Evolutionary conservation across 371 early-diverging fungal species (phyloP).

Genomic region (Mortierella sp.): DNA sequence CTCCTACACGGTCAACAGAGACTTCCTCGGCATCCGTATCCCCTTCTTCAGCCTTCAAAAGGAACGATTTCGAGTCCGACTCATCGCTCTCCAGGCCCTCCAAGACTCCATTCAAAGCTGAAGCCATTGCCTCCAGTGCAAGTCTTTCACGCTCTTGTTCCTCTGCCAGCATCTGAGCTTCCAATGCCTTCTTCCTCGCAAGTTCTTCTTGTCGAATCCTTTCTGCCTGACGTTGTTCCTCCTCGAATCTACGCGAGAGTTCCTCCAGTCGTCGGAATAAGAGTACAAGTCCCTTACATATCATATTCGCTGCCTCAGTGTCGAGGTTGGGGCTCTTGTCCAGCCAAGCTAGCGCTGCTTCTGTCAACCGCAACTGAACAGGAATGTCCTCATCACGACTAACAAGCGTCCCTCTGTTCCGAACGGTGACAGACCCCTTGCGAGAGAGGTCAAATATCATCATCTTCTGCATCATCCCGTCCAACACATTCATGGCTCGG

Average conservation of each 20-base stretch:
- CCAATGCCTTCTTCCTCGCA: constrained; percentile 9
- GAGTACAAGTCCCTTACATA: constrained; percentile 47
- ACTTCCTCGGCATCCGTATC: constrained; percentile 52
- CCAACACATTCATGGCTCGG: constrained; percentile 49
- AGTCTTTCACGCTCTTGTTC: constrained; percentile 41
- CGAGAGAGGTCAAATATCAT: constrained; percentile 57
- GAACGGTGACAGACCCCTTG: constrained; percentile 45
- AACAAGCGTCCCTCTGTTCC: constrained; percentile 50
- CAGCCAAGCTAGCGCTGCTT: constrained; percentile 49
- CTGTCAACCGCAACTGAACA: constrained; percentile 47
- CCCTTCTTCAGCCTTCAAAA: constrained; percentile 47
- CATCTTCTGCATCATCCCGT: constrained; percentile 57
- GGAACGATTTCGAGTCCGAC: constrained; percentile 42
- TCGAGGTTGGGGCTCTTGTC: constrained; percentile 52
- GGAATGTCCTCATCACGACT: constrained; percentile 44
- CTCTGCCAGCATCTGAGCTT: constrained; percentile 21
- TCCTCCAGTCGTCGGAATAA: constrained; percentile 45
- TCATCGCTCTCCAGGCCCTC: constrained; percentile 32
- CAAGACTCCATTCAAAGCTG: constrained; percentile 32
- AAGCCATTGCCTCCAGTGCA: constrained; percentile 44
- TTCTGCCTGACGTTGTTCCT: constrained; percentile 32
- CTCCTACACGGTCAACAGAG: constrained; percentile 7
- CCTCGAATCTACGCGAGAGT: constrained; percentile 49
- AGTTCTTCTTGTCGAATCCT: constrained; percentile 18
- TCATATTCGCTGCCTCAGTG: constrained; percentile 42